These are phyloP conservation scores for Boletus mariae DNA, from an alignment of 1,284 basidiomycete species.

Conservation along the genomic window DNA sequence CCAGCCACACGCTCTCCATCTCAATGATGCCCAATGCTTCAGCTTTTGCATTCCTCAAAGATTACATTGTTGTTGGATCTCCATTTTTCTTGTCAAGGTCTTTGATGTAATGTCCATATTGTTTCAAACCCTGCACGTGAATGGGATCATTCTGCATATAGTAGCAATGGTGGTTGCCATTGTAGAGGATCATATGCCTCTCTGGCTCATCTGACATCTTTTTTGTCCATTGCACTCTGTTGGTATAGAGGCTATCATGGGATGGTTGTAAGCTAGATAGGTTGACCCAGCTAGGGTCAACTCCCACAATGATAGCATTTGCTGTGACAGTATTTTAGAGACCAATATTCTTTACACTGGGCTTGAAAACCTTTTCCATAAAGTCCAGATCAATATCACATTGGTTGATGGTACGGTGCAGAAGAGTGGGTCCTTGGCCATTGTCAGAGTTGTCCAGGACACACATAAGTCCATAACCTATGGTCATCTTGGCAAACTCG, in stretches of 20 bases:
- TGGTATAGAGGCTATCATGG: not conserved
- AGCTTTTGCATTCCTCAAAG: too few species aligned
- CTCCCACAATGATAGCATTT: not conserved
- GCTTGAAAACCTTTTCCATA: not conserved
- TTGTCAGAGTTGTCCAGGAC: not conserved
- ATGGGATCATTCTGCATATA: not conserved
- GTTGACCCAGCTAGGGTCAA: not conserved
- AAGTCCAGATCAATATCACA: not conserved
- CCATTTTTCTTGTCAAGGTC: not conserved
- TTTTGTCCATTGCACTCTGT: not conserved
- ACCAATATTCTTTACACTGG: rapidly evolving
- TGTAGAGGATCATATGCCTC: not conserved
- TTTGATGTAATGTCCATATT: not conserved
- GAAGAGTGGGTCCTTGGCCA: not conserved
- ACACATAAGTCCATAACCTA: not conserved
- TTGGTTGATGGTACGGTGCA: not conserved
- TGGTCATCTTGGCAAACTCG: not conserved
- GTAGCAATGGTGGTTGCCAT: not conserved
- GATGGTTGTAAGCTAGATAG: not conserved
- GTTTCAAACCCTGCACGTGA: not conserved
- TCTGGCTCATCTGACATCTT: not conserved
- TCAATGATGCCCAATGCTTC: not conserved
- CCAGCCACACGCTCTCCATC: not conserved
- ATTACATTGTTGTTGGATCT: too few species aligned
- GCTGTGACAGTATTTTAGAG: not conserved